A percentile compares a stretch with the other conserved stretches of the same genome.
Evolutionary conservation across 805 yeast genomes (phyloP).

Genomic region (Cyberlindnera nakhonratchasimensis): DNA sequence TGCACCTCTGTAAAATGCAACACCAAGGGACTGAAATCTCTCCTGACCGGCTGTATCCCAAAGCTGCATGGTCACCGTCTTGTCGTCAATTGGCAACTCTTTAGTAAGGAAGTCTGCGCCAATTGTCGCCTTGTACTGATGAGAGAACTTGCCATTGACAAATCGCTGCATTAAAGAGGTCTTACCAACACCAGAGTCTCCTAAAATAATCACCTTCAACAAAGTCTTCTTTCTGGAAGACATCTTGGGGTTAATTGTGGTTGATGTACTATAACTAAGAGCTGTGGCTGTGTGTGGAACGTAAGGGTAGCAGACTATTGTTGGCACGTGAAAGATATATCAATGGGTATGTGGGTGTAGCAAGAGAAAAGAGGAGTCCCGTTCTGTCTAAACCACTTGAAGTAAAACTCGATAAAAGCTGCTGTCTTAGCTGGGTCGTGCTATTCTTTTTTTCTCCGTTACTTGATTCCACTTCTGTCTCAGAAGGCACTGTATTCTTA

Average conservation of each 20-base stretch:
- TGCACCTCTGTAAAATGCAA: constrained; percentile 96
- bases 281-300: no score
- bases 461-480: no score
- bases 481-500: no score
- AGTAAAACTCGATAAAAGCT: no score
- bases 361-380: no score
- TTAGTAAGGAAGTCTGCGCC: constrained; percentile 97
- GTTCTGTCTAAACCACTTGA: no score
- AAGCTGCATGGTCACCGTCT: constrained; percentile 56
- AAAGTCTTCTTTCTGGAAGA: constrained; percentile 64
- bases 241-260: constrained; percentile 15
- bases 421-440: no score
- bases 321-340: no score
- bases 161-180: constrained; percentile 97
- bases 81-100: constrained; percentile 80
- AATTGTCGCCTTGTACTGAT: constrained; percentile 95
- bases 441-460: no score
- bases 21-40: constrained; percentile 93
- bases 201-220: constrained; percentile 84
- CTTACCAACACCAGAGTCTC: constrained; percentile 97
- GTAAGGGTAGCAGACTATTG: no score
- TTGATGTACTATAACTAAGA: no score
- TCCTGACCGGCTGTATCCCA: constrained; percentile 99
- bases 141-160: constrained; percentile 89
- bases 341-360: no score